Base-by-base conservation (phyloP, 2,329 filamentous ascomycete species). In the Corinectria fuckeliana region DNA sequence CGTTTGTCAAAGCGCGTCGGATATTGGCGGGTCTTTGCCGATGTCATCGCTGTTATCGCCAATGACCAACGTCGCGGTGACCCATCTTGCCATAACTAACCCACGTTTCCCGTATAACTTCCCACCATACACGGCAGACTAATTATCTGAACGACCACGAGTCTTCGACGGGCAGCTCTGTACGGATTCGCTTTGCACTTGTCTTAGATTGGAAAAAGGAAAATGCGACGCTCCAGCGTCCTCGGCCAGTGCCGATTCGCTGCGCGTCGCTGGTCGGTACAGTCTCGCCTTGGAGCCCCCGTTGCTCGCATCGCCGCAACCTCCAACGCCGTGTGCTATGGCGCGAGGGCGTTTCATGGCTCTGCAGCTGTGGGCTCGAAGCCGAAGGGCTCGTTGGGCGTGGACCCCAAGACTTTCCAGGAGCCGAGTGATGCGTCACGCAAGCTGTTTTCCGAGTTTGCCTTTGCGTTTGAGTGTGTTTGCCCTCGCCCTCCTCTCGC, bases 391-490 rank as follows among this genome's bases (percentile, higher is more conserved):
- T 65, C 66, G 44, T 52, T 68, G 23, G 50, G 65, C 11, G 58
- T 68, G 41, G 62, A 71, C 23, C 60, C 64, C 3, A 61, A 62
- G 28, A 36, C 53, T 7, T 61, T 65, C 20, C 55, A 70, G 21
- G 67, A 68, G 32, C 67, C 69, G 13, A 68, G 57, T 18, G 54
- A 61, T 13, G 63, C 61, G 34, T 60, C 67, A 28, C 62, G 63
- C 28, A 70, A 69, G 39, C 65, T 69, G 18, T 66, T 74, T 38
- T 72, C 72, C 3, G 71, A 76, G 58, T 70, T 77, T 56, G 75
- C 68, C 3, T 76, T 77, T 64, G 75, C 75, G n/a, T 77, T 77
- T 47, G 75, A 77, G 75, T 76, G 65, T 30, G 74, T 68, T 14
- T 5, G 5, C 20, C 16, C 11, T 3, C 10, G 13, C 14, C 30